Evolutionary conservation across 163 green algal genomes (phyloP).

Genomic region (Scenedesmus sp.): DNA sequence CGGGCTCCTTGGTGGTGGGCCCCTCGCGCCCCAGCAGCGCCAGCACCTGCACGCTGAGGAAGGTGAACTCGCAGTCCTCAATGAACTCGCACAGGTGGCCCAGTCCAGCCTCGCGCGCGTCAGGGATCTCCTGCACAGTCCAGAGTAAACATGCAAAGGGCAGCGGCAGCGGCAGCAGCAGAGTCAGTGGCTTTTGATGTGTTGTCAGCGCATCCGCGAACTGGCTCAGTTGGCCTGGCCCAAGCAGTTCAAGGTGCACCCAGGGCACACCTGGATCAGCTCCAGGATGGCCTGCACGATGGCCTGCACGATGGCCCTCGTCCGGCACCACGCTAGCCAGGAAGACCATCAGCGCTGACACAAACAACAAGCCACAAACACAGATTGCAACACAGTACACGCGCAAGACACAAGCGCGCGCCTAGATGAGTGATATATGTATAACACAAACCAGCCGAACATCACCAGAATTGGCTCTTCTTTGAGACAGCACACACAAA

Average conservation of each 20-base stretch:
- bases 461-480: too few species aligned
- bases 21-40: slow-evolving; percentile 84
- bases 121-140: slow-evolving; percentile 85
- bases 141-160: not conserved
- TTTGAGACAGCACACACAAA: too few species aligned
- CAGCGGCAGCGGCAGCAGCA: not conserved
- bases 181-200: not conserved
- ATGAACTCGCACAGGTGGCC: slow-evolving; percentile 99
- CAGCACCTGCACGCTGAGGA: slow-evolving; percentile 89
- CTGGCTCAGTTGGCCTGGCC: not conserved
- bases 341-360: slow-evolving; percentile 94
- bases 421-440: too few species aligned
- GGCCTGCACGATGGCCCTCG: slow-evolving; percentile 95
- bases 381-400: too few species aligned
- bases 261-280: slow-evolving; percentile 76
- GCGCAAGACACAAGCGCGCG: too few species aligned
- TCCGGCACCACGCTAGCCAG: slow-evolving; percentile 94
- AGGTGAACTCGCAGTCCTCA: slow-evolving; percentile 99
- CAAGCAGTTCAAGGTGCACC: not conserved
- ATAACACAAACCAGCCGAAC: too few species aligned
- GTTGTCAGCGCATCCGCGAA: too few species aligned
- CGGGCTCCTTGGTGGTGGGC: slow-evolving; percentile 87
- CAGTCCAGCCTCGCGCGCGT: slow-evolving; percentile 97
- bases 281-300: slow-evolving; percentile 93
- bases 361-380: too few species aligned